phyloP scores from a whole-genome alignment of 768 basidiomycete genomes.

The Russula griseocarnosa region DNA sequence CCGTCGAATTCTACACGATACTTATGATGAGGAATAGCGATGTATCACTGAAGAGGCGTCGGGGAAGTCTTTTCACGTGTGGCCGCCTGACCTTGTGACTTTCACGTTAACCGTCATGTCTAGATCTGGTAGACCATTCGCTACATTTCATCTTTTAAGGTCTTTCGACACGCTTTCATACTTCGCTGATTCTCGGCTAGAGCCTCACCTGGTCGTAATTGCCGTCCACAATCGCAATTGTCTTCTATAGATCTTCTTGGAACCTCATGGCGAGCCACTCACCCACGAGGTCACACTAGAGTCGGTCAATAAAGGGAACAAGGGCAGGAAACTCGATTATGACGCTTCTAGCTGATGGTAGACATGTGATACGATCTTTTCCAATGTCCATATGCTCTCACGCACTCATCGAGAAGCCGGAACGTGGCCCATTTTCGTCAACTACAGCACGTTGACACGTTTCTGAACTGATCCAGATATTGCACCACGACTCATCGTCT shows the following conservation, averaged over 20 bases:
- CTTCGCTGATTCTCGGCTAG: conserved; percentile 13
- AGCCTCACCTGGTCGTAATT: conserved; percentile 6
- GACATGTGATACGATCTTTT: not conserved
- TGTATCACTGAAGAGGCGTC: not conserved
- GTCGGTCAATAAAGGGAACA: conserved; percentile 12
- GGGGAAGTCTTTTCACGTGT: not conserved
- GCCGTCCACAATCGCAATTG: conserved; percentile 3
- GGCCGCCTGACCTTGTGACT: not conserved
- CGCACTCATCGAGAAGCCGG: not conserved
- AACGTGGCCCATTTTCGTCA: not conserved
- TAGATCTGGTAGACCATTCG: not conserved
- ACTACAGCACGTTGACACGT: not conserved
- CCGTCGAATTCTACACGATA: not conserved
- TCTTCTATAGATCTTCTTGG: conserved; percentile 3
- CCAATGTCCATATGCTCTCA: not conserved
- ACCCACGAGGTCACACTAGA: not conserved
- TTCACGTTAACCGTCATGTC: not conserved
- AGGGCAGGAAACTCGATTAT: not conserved
- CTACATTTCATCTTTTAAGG: not conserved
- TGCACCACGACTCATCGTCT: not conserved
- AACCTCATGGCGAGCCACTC: not conserved
- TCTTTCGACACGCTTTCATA: conserved; percentile 2
- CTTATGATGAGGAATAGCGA: not conserved
- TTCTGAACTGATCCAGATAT: not conserved
- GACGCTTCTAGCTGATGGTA: not conserved